A percentile compares a stretch with the other conserved stretches of the same genome.
These are phyloP conservation scores for Nannizziopsis barbatae DNA, from an alignment of 2,329 filamentous ascomycete genomes.

Conservation along the genomic window DNA sequence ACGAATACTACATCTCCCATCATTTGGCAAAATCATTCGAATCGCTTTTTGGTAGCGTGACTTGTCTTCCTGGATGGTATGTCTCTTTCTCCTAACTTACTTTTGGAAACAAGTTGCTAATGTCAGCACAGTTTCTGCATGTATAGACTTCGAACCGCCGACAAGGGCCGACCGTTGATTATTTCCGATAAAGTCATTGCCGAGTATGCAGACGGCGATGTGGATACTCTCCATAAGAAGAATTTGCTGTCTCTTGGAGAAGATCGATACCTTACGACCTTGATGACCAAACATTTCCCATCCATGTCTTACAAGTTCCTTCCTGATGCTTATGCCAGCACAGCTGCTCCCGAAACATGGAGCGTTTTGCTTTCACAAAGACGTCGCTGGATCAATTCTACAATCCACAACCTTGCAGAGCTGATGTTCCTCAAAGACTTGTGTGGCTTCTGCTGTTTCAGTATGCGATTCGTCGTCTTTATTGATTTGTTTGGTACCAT, in stretches of 20 bases:
- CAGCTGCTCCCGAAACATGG: conserved; percentile 89
- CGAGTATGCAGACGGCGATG: conserved; percentile 78
- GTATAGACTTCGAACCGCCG: conserved; percentile 89
- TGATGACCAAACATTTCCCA: conserved; percentile 98
- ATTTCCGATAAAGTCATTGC: conserved; percentile 78
- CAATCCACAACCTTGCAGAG: conserved; percentile 89
- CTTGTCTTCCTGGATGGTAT: conserved; percentile 97
- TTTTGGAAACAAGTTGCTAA: conserved; percentile 28
- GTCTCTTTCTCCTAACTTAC: conserved; percentile 28
- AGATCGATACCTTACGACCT: conserved; percentile 90
- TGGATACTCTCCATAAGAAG: conserved; percentile 92
- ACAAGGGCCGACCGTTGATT: conserved; percentile 88
- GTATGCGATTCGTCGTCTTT: conserved; percentile 93
- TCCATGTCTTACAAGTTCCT: conserved; percentile 94
- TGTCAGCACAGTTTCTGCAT: conserved; percentile 71
- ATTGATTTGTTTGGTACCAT: conserved; percentile 88
- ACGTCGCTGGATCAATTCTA: conserved; percentile 99
- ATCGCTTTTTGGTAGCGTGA: conserved; percentile 93
- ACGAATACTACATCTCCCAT: conserved; percentile 99
- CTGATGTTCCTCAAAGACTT: conserved; percentile 83
- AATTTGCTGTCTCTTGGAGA: conserved; percentile 88
- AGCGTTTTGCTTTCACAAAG: conserved; percentile 90
- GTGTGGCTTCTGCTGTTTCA: conserved; percentile 98
- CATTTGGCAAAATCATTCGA: conserved; percentile 95
- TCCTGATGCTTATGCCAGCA: conserved; percentile 82